A percentile compares a stretch with the other conserved stretches of the same genome.
These are phyloP conservation scores for Akanthomyces dipterigenus DNA, from an alignment of 2,329 filamentous ascomycete genomes.

Conservation along the genomic window DNA sequence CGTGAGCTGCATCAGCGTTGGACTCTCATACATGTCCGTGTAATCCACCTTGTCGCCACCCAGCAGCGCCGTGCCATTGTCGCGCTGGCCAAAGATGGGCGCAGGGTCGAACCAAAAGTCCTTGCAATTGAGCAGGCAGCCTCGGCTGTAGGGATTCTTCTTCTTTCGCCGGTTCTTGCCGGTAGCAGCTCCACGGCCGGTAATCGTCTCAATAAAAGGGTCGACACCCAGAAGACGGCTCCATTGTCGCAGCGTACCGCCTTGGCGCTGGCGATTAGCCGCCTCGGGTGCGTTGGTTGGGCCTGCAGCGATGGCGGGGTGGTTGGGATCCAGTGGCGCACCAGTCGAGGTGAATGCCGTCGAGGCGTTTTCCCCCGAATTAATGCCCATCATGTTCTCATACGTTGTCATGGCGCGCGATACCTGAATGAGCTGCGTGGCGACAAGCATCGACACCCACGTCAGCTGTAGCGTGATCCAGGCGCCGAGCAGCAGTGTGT, in stretches of 20 bases:
- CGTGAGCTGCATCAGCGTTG: constrained; percentile 56
- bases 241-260: constrained; percentile 71
- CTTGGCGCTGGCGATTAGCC: constrained; percentile 44
- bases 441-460: constrained; percentile 95
- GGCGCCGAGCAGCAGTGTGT: constrained; percentile 69
- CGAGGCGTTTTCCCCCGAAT: constrained; percentile 52
- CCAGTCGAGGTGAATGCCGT: constrained; percentile 74
- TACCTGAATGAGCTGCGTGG: constrained; percentile 89
- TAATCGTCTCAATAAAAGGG: constrained; percentile 87
- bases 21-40: constrained; percentile 81
- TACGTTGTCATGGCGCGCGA: constrained; percentile 91
- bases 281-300: constrained; percentile 37
- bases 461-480: constrained; percentile 82
- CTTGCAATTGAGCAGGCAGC: constrained; percentile 79
- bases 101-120: constrained; percentile 96
- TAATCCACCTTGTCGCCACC: constrained; percentile 81
- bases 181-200: constrained; percentile 67
- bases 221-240: constrained; percentile 82
- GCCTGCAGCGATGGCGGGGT: constrained; percentile 54
- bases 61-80: constrained; percentile 68
- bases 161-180: constrained; percentile 47
- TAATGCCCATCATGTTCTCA: constrained; percentile 86
- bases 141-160: constrained; percentile 78
- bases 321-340: constrained; percentile 60
- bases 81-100: constrained; percentile 68